Conservation (phyloP, 2,329 filamentous ascomycete genomes). For the Stagonosporopsis vannaccii region DNA sequence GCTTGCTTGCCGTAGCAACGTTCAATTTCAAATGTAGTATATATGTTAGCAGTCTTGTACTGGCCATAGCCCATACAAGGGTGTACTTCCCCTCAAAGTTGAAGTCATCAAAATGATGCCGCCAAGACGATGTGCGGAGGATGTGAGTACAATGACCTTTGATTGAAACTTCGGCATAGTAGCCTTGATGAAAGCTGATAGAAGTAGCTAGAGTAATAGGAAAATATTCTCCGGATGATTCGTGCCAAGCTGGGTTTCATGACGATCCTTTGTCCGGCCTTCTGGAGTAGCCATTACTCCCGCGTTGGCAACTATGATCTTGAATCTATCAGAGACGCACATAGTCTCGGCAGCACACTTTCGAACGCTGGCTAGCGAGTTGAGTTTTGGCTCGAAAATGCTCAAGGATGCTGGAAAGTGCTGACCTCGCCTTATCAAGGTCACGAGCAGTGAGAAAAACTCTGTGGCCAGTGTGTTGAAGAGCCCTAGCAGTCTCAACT, state of each 20-base stretch:
- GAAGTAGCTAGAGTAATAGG: not conserved
- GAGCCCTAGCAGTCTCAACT: conserved; percentile 45
- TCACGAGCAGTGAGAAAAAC: not conserved
- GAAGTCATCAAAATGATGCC: not conserved
- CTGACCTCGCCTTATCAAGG: not conserved
- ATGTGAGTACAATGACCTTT: not conserved
- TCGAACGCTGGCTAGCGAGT: not conserved
- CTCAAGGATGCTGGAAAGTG: not conserved
- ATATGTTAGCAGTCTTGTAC: conserved; percentile 61
- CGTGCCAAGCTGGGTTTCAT: not conserved
- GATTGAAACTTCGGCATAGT: not conserved
- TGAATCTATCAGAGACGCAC: not conserved
- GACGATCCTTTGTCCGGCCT: not conserved
- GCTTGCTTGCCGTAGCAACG: conserved; percentile 54
- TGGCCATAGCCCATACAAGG: conserved; percentile 54
- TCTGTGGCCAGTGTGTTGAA: conserved; percentile 52
- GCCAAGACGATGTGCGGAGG: not conserved
- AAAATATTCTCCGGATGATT: conserved; percentile 2
- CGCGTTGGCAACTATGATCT: not conserved
- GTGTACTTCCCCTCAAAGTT: not conserved
- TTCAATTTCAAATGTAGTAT: conserved; percentile 60
- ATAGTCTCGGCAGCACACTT: not conserved
- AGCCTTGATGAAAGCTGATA: not conserved
- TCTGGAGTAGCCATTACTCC: not conserved
- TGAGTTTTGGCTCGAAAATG: not conserved